A percentile compares a stretch with the other conserved stretches of the same genome.
phyloP scores from a whole-genome alignment of 495 filamentous ascomycete species.

The Margaritispora aquatica region DNA sequence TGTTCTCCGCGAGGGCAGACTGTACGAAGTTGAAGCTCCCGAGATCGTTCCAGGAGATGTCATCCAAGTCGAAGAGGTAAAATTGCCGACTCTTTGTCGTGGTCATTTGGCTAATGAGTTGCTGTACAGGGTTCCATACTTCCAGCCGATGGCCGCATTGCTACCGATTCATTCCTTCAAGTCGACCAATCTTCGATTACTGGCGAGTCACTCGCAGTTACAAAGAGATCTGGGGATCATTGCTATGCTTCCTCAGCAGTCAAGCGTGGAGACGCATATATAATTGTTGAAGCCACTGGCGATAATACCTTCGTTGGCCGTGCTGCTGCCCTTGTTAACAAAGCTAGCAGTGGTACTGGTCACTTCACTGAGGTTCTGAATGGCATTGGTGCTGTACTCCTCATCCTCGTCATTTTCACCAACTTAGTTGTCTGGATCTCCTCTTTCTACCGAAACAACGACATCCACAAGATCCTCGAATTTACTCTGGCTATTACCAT shows the following conservation, averaged over 20 bases:
- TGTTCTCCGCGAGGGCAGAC: conserved; percentile 69
- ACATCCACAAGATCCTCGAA: conserved; percentile 67
- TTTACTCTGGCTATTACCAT: conserved; percentile 86
- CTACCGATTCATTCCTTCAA: conserved; percentile 76
- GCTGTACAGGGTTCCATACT: conserved; percentile 66
- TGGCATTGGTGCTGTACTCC: conserved; percentile 75
- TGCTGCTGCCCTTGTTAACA: conserved; percentile 76
- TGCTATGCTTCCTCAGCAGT: conserved; percentile 82
- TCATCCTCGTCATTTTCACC: conserved; percentile 74
- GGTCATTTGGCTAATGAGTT: not conserved
- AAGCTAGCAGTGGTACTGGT: conserved; percentile 62
- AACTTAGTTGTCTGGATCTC: conserved; percentile 79
- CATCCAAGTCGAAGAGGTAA: conserved; percentile 73
- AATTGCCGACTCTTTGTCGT: too few relatives aligned
- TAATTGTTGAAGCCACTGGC: conserved; percentile 76
- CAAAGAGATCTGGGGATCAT: conserved; percentile 72
- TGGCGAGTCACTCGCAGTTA: conserved; percentile 86
- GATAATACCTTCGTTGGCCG: conserved; percentile 87
- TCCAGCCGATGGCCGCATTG: conserved; percentile 79
- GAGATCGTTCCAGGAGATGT: conserved; percentile 89
- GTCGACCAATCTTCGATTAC: conserved; percentile 91
- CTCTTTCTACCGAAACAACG: conserved; percentile 79
- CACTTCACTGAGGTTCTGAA: conserved; percentile 89
- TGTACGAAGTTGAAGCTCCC: conserved; percentile 66
- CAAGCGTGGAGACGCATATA: conserved; percentile 81